Evolutionary conservation across 192 early-diverging fungal species (phyloP).

Genomic region (Linnemannia zychae): DNA sequence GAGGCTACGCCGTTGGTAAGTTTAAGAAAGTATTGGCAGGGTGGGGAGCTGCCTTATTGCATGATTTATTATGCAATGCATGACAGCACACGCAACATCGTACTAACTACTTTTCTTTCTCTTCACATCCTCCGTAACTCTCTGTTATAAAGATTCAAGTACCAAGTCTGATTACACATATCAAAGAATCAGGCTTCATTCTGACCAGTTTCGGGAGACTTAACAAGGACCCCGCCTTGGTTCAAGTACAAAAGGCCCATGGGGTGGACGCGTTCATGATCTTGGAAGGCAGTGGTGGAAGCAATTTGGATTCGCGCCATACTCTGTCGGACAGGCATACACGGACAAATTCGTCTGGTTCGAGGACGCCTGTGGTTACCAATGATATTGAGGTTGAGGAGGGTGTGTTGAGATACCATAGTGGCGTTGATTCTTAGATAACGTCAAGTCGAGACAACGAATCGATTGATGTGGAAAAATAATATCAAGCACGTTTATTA

Average conservation of each 20-base stretch:
- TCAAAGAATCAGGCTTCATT: conserved; percentile 94
- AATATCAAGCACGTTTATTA: too few relatives aligned
- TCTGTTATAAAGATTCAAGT: conserved; percentile 79
- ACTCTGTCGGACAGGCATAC: background rate
- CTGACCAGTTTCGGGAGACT: conserved; percentile 88
- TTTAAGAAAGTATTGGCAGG: background rate
- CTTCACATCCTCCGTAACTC: background rate
- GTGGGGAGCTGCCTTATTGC: background rate
- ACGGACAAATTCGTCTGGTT: background rate
- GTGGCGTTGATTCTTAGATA: conserved; percentile 20
- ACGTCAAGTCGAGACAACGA: background rate
- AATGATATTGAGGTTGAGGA: conserved; percentile 26
- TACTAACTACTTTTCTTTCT: background rate
- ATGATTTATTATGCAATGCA: too few relatives aligned
- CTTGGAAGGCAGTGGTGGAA: background rate
- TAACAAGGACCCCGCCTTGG: conserved; percentile 73
- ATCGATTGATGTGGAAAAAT: too few relatives aligned
- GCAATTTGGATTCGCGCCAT: background rate
- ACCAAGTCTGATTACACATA: conserved; percentile 89
- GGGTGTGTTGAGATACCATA: conserved; percentile 50
- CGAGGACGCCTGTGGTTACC: background rate
- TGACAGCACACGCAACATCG: background rate
- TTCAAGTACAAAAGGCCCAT: conserved; percentile 77
- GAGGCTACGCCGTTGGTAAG: conserved; percentile 89
- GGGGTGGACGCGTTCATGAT: conserved; percentile 95